phyloP scores from a whole-genome alignment of 1,139 yeast species.

The Taphrina flavorubra region DNA sequence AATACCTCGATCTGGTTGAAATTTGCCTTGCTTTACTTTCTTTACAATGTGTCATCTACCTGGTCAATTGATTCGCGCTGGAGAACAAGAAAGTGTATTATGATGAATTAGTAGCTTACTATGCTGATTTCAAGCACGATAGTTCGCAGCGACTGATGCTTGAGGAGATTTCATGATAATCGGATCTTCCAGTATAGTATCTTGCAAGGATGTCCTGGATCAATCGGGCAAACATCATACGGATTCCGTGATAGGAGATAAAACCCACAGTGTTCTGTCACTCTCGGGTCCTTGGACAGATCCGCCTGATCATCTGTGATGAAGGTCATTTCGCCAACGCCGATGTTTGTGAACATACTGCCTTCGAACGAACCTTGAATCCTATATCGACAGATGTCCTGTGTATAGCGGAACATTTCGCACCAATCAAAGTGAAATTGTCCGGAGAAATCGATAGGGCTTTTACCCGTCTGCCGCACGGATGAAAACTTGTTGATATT shows the following conservation, averaged over 20 bases:
- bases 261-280: not conserved
- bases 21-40: no score
- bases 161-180: no score
- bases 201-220: not conserved
- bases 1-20: no score
- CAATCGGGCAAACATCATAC: not conserved
- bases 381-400: not conserved
- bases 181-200: not conserved
- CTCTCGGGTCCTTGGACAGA: not conserved
- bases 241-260: not conserved
- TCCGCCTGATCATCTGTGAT: not conserved
- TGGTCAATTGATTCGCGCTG: no score
- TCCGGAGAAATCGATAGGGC: not conserved
- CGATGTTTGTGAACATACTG: not conserved
- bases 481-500: not conserved
- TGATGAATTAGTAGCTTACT: no score
- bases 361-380: not conserved
- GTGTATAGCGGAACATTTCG: not conserved
- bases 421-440: not conserved
- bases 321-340: not conserved
- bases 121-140: no score
- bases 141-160: no score
- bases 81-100: no score
- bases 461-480: not conserved
- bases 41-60: no score